A percentile compares a stretch with the other conserved stretches of the same genome.
Conservation (phyloP, 352 stramenopile species). For the Globisporangium nodosum region DNA sequence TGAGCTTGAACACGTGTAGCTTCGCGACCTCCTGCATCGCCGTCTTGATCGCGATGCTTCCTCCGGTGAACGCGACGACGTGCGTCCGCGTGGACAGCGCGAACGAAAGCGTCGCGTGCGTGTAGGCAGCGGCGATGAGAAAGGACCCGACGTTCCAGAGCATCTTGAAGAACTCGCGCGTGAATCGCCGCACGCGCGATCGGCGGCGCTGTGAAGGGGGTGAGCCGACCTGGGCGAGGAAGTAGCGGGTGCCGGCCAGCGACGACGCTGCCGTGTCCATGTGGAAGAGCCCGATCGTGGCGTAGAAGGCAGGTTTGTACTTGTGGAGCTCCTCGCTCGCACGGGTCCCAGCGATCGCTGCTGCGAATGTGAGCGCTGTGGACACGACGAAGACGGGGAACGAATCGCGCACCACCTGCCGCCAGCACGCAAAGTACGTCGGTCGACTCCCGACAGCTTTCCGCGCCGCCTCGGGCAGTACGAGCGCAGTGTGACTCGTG, state of each 20-base stretch:
- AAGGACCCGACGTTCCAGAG: background rate
- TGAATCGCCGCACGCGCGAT: background rate
- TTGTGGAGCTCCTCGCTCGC: background rate
- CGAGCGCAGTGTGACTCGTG: conserved; percentile 5
- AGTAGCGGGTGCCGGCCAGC: conserved; percentile 3
- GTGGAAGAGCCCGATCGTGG: background rate
- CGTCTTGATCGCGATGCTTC: conserved; percentile 1
- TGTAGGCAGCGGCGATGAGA: conserved; percentile 1
- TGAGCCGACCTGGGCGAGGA: background rate
- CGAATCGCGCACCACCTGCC: background rate
- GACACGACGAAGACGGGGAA: background rate
- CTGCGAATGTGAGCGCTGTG: background rate
- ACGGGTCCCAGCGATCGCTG: background rate
- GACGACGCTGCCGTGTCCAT: conserved; percentile 1
- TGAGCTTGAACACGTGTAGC: conserved; percentile 22
- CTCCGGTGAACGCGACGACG: background rate
- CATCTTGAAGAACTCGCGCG: background rate
- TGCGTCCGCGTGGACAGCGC: background rate
- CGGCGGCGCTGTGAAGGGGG: background rate
- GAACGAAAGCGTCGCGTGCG: background rate
- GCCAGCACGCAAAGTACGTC: conserved; percentile 1
- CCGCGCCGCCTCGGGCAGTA: background rate
- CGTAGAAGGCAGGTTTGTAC: conserved; percentile 5
- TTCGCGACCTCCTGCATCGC: conserved; percentile 24
- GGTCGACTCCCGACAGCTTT: background rate